Conservation (phyloP, 1,284 basidiomycete species). For the Taiwanofungus camphoratus region DNA sequence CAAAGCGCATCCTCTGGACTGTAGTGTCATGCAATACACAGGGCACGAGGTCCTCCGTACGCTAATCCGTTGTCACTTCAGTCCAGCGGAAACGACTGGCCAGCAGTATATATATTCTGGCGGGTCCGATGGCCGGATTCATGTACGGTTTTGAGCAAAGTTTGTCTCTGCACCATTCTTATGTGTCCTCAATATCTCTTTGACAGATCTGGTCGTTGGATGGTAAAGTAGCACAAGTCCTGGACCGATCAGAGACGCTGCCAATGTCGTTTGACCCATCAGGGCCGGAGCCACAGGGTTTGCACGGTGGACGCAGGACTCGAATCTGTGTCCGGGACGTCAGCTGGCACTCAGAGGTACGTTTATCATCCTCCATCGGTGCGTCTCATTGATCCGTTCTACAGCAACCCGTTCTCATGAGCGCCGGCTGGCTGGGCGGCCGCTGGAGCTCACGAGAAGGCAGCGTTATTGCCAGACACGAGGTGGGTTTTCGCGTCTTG, state of each 20-base stretch:
- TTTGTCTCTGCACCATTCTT: background rate
- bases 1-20: conserved; percentile 75
- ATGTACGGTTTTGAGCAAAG: conserved; percentile 42
- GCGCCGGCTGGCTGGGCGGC: conserved; percentile 79
- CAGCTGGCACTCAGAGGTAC: conserved; percentile 77
- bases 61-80: conserved; percentile 94
- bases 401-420: conserved; percentile 86
- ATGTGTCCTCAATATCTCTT: conserved; percentile 9
- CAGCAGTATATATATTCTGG: conserved; percentile 94
- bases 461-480: conserved; percentile 82
- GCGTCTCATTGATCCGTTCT: conserved; percentile 6
- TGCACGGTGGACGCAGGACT: conserved; percentile 20
- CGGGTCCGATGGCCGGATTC: conserved; percentile 76
- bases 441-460: conserved; percentile 36
- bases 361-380: conserved; percentile 11
- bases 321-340: conserved; percentile 83
- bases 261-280: conserved; percentile 68
- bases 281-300: conserved; percentile 39
- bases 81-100: conserved; percentile 87
- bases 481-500: conserved; percentile 11
- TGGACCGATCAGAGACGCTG: conserved; percentile 77
- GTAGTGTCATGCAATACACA: conserved; percentile 92
- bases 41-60: conserved; percentile 93
- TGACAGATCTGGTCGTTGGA: conserved; percentile 91
- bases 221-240: conserved; percentile 75